phyloP scores from a whole-genome alignment of 2,329 filamentous ascomycete species.

The Coniochaeta prunicola region DNA sequence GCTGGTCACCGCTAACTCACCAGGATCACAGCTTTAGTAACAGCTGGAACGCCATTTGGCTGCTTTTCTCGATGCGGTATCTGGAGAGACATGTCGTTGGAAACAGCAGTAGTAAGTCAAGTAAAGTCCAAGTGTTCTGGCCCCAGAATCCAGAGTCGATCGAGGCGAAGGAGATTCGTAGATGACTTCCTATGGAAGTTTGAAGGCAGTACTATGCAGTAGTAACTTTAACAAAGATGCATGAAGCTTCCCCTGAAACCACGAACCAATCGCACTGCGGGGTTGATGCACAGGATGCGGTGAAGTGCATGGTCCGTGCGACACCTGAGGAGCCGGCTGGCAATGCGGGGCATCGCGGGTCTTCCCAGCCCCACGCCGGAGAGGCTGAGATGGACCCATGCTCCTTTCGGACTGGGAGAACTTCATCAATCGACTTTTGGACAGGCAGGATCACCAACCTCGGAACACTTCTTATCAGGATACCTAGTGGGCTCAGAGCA shows the following conservation, averaged over 20 bases:
- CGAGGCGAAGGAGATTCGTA: neutral
- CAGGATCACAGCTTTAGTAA: slow-evolving; percentile 92
- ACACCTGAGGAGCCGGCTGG: neutral
- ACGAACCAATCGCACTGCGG: neutral
- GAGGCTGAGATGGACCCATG: neutral
- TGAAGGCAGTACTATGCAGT: neutral
- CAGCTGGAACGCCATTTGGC: slow-evolving; percentile 42
- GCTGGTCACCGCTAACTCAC: slow-evolving; percentile 40
- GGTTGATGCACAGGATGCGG: neutral
- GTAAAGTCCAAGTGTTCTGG: no score
- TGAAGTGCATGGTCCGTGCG: neutral
- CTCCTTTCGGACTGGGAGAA: neutral
- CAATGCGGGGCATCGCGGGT: neutral
- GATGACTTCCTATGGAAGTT: neutral
- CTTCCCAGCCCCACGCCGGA: neutral
- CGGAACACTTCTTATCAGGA: no score
- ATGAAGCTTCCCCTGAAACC: neutral
- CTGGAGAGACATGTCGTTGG: slow-evolving; percentile 48
- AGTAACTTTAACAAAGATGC: neutral
- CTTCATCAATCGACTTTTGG: no score
- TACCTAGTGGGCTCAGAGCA: no score
- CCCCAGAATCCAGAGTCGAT: neutral
- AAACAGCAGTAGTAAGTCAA: neutral
- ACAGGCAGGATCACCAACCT: no score
- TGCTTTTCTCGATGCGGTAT: slow-evolving; percentile 45